Percentiles rank a stretch among this genome's conserved stretches.
Conservation (phyloP, 1,284 basidiomycete genomes). For the Apiotrichum mycotoxinovorans region DNA sequence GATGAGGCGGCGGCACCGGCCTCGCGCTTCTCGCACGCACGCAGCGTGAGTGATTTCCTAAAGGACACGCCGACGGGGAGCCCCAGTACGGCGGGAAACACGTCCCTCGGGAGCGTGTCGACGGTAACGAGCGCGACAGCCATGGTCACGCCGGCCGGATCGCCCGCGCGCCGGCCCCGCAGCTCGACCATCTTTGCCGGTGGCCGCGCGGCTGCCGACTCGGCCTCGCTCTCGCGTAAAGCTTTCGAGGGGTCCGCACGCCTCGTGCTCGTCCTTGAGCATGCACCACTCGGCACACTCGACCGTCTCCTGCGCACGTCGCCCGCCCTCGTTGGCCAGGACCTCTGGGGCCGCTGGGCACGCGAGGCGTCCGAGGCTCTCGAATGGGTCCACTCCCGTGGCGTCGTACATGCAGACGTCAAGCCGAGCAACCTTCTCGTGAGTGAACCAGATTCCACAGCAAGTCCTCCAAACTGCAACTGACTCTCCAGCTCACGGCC, state of each 20-base stretch:
- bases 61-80: background rate
- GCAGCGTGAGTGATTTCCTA: background rate
- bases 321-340: constrained; percentile 40
- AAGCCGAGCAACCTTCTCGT: constrained; percentile 49
- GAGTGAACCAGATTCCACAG: constrained; percentile 17
- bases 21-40: background rate
- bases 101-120: background rate
- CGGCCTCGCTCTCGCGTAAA: background rate
- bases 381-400: constrained; percentile 50
- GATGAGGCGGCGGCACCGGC: constrained; percentile 12
- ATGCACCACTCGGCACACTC: constrained; percentile 47
- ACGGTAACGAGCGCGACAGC: too few relatives aligned
- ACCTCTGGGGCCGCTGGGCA: constrained; percentile 49
- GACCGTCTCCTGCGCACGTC: constrained; percentile 46
- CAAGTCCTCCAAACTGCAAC: too few relatives aligned
- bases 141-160: too few relatives aligned
- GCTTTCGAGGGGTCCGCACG: constrained; percentile 6
- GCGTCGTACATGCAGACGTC: constrained; percentile 53
- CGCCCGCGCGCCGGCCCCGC: constrained; percentile 7
- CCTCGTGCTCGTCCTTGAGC: constrained; percentile 49
- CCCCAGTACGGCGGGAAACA: background rate
- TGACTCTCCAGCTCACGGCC: constrained; percentile 38
- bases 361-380: constrained; percentile 47
- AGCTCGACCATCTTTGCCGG: constrained; percentile 12
- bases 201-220: background rate